These are phyloP conservation scores for Pseudotulostoma volvatum DNA, from an alignment of 495 filamentous ascomycete genomes.

Conservation along the genomic window DNA sequence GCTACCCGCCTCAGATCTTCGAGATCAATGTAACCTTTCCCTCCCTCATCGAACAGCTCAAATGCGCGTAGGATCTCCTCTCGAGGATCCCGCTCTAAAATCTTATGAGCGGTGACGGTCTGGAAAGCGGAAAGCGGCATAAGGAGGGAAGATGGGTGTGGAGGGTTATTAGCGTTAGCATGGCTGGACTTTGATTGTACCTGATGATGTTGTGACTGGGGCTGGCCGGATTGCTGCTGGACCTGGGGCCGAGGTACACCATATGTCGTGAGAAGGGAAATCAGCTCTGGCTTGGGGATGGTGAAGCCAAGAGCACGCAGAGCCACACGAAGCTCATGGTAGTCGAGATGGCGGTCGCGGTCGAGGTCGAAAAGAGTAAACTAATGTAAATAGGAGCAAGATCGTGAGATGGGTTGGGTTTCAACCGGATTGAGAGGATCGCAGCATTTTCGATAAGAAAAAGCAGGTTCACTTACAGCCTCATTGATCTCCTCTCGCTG, in stretches of 20 bases:
- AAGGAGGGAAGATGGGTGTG: slow-evolving; percentile 40
- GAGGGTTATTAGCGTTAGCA: slow-evolving; percentile 17
- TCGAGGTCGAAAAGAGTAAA: slow-evolving; percentile 96
- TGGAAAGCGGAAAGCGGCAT: slow-evolving; percentile 62
- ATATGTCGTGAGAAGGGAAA: slow-evolving; percentile 55
- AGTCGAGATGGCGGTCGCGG: slow-evolving; percentile 85
- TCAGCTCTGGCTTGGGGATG: slow-evolving; percentile 65
- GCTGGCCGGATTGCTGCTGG: slow-evolving; percentile 15
- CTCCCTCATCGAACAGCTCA: slow-evolving; percentile 65
- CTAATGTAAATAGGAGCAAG: slow-evolving; percentile 25
- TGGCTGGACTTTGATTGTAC: slow-evolving; percentile 3
- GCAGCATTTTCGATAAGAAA: too few relatives aligned
- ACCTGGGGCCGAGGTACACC: slow-evolving; percentile 42
- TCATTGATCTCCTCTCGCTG: slow-evolving; percentile 81
- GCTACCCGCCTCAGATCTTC: slow-evolving; percentile 78
- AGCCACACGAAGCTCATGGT: slow-evolving; percentile 95
- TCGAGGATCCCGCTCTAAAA: slow-evolving; percentile 63
- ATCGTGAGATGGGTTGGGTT: too few relatives aligned
- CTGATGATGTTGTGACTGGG: slow-evolving; percentile 12
- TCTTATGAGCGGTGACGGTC: slow-evolving; percentile 60
- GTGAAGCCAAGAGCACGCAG: slow-evolving; percentile 94
- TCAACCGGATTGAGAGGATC: too few relatives aligned
- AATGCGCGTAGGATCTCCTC: slow-evolving; percentile 91
- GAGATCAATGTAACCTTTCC: slow-evolving; percentile 71
- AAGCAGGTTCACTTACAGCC: slow-evolving; percentile 63